Evolutionary conservation across 495 filamentous ascomycete genomes (phyloP).

Genomic region (Glonium stellatum): DNA sequence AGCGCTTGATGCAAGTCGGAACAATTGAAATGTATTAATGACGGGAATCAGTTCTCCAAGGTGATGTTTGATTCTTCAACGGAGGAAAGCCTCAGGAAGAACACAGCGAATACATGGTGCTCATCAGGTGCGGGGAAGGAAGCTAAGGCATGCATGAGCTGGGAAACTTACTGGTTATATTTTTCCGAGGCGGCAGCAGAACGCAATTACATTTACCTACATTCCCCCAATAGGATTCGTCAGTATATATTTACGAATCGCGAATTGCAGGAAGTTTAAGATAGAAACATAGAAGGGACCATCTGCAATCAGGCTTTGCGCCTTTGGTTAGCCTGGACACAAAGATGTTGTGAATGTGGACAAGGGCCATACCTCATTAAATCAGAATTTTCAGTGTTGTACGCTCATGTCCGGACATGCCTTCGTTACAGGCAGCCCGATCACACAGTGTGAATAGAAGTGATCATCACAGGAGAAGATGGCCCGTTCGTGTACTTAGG

Average conservation of each 20-base stretch:
- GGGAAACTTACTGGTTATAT: background rate
- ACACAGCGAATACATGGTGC: slow-evolving; percentile 66
- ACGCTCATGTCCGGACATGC: slow-evolving; percentile 63
- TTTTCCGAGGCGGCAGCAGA: background rate
- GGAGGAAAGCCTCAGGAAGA: slow-evolving; percentile 61
- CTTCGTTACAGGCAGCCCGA: slow-evolving; percentile 45
- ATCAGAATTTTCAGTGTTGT: slow-evolving; percentile 89
- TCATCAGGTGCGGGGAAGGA: slow-evolving; percentile 51
- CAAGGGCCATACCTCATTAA: slow-evolving; percentile 72
- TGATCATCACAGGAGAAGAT: slow-evolving; percentile 59
- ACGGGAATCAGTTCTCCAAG: slow-evolving; percentile 81
- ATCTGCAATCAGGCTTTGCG: slow-evolving; percentile 32
- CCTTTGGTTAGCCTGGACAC: slow-evolving; percentile 5
- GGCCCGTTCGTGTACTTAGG: slow-evolving; percentile 24
- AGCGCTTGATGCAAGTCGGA: background rate
- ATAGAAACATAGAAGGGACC: slow-evolving; percentile 8
- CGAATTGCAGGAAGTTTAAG: background rate
- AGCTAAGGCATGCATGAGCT: slow-evolving; percentile 2
- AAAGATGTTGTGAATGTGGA: background rate
- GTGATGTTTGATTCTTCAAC: slow-evolving; percentile 73
- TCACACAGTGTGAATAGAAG: slow-evolving; percentile 99
- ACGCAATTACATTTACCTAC: background rate
- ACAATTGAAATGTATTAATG: background rate
- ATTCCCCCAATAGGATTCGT: background rate
- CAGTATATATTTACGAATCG: slow-evolving; percentile 1